Conservation (phyloP, 2,329 filamentous ascomycete genomes). For the Beauveria sp. region DNA sequence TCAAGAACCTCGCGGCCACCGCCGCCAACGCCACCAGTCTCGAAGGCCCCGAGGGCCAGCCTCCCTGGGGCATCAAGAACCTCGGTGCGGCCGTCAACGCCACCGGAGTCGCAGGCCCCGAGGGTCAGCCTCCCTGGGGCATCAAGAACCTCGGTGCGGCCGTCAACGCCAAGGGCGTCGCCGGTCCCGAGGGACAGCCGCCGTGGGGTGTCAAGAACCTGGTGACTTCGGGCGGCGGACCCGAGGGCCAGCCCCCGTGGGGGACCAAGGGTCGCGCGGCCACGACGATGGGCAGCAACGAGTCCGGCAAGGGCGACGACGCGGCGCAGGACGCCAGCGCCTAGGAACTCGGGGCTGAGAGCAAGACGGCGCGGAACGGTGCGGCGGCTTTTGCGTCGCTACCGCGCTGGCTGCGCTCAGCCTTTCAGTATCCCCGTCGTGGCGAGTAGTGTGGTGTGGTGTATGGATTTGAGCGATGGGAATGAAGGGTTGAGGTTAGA, state of each 20-base stretch:
- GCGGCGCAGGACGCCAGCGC: background rate
- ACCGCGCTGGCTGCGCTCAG: constrained; percentile 9
- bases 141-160: background rate
- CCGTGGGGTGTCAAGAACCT: too few relatives aligned
- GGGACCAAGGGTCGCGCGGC: too few relatives aligned
- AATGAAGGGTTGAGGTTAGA: background rate
- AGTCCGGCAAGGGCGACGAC: background rate
- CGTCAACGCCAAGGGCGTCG: background rate
- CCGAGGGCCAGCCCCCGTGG: too few relatives aligned
- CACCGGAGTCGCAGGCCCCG: background rate
- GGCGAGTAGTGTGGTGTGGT: background rate
- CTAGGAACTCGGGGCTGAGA: constrained; percentile 6
- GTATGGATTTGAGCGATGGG: background rate
- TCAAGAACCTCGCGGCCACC: background rate
- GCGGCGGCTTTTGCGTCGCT: background rate
- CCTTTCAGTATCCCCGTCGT: background rate
- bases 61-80: background rate
- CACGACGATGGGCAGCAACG: background rate
- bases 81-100: background rate
- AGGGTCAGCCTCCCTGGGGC: constrained; percentile 1
- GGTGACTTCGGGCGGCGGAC: too few relatives aligned
- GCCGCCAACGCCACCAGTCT: too few relatives aligned
- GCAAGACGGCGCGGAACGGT: background rate
- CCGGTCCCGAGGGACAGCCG: too few relatives aligned
- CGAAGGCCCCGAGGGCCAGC: background rate